phyloP scores from a whole-genome alignment of 306 rosid species.

The Fagus sylvatica region DNA sequence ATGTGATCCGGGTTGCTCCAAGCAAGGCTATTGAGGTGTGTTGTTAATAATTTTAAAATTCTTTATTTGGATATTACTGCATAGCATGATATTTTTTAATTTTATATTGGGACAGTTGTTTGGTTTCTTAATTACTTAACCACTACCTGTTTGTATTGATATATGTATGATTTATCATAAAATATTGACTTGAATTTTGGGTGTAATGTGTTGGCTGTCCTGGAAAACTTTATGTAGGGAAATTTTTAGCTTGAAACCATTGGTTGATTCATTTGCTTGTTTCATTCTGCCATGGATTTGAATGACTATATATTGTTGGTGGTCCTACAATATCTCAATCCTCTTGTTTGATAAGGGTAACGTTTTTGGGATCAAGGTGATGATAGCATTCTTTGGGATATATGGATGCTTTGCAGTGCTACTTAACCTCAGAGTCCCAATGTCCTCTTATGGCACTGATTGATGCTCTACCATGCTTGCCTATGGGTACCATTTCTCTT shows the following conservation, averaged over 20 bases:
- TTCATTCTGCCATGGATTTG: background rate
- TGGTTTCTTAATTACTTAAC: background rate
- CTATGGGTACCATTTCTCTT: background rate
- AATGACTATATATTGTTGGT: background rate
- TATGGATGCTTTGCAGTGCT: background rate
- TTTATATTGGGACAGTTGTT: background rate
- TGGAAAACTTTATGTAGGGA: background rate
- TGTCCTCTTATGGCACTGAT: background rate
- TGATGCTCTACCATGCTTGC: background rate
- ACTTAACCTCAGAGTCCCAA: background rate
- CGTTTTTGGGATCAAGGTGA: background rate
- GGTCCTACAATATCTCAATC: background rate
- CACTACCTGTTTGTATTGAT: background rate
- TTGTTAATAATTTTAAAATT: constrained; percentile 3
- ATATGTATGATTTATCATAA: background rate
- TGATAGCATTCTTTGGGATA: background rate
- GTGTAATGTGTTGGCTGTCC: background rate
- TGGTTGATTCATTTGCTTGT: background rate
- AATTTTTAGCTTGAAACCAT: background rate
- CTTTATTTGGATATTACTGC: background rate
- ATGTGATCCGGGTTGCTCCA: constrained; percentile 61
- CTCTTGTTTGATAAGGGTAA: background rate
- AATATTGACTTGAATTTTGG: background rate
- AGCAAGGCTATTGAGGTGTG: constrained; percentile 70
- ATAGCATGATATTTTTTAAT: background rate